Base-by-base conservation (phyloP, 2,329 filamentous ascomycete genomes). In the Diaporthe citri region DNA sequence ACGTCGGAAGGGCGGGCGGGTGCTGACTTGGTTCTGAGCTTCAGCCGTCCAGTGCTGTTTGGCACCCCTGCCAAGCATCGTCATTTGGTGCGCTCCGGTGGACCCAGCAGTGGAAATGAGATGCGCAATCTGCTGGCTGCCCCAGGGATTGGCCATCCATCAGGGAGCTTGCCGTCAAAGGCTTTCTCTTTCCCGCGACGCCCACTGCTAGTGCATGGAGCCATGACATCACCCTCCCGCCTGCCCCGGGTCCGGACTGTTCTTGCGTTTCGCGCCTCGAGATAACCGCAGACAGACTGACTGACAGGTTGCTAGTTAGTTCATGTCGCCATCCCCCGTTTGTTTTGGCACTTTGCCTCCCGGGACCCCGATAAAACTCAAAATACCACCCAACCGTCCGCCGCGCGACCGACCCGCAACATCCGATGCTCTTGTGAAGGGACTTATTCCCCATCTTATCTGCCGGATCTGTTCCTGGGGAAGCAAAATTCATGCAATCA, bases 401-500 rank as follows among this genome's bases (percentile, higher is more conserved):
- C 62, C 31, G 28, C 60, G 28, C 60, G 60, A 48, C 60, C 60
- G 46, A 39, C 31, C 64, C 64, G 64, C 48, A 22, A 39, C 64
- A 69, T 69, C 64, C 64, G 64, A 41, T 55, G 64, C 31, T 55
- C 48, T 55, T 25, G 55, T 69, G 64, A 69, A 69, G n/a, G 48
- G 22, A 22, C 10, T 31, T 28, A 4, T 12, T 12, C 46, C 64
- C 64, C 28, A 20, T 55, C 46, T 67, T 34, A 12, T 41, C 64
- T 67, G 64, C 62, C 62, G 46, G 8, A 39, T 25, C 46, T 39
- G 20, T 51, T 4, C 43, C 22, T 36, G 46, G 22, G 22, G 22
- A 41, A 22, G 20, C 31, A 39, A 51, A 20, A 36, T 67, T 67
- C 62, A 67, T 67, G 28, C 60, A 36, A n/a, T 67, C 31, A 39